A percentile compares a stretch with the other conserved stretches of the same genome.
Conservation (phyloP, 257 asterid species). For the Solanum megistacrolobum region DNA sequence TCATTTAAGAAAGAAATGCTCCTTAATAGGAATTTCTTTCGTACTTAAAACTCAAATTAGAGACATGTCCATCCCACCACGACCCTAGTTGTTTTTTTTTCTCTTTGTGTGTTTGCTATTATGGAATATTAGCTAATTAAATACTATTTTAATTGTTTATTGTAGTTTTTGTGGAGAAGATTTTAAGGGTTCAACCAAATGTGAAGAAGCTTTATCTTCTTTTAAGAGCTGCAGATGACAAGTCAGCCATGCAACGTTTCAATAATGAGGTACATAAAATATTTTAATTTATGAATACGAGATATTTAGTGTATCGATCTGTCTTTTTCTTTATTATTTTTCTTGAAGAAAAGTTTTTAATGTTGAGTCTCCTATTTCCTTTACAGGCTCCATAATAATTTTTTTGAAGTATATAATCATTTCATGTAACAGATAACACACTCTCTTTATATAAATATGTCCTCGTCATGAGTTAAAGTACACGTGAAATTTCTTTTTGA, state of each 20-base stretch:
- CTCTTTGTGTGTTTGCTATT: not conserved
- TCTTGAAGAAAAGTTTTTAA: not conserved
- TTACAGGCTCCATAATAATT: not conserved
- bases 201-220: slow-evolving; percentile 78
- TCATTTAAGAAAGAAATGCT: not conserved
- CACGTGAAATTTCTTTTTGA: not conserved
- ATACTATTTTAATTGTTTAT: not conserved
- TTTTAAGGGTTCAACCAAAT: slow-evolving; percentile 73
- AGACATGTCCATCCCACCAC: not conserved
- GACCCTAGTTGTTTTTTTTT: not conserved
- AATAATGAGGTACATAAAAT: slow-evolving; percentile 44
- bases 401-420: not conserved
- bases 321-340: not conserved
- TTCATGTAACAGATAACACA: not conserved
- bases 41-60: not conserved
- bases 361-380: not conserved
- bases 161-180: slow-evolving; percentile 80
- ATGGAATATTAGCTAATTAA: not conserved
- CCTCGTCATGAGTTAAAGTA: not conserved
- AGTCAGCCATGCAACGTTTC: slow-evolving; percentile 60
- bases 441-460: not conserved
- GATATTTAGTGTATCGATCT: not conserved
- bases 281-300: not conserved
- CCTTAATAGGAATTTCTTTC: not conserved
- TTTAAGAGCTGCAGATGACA: slow-evolving; percentile 61